These are phyloP conservation scores for Limnanthes douglasii DNA, from an alignment of 345 rosid genomes.

Conservation along the genomic window DNA sequence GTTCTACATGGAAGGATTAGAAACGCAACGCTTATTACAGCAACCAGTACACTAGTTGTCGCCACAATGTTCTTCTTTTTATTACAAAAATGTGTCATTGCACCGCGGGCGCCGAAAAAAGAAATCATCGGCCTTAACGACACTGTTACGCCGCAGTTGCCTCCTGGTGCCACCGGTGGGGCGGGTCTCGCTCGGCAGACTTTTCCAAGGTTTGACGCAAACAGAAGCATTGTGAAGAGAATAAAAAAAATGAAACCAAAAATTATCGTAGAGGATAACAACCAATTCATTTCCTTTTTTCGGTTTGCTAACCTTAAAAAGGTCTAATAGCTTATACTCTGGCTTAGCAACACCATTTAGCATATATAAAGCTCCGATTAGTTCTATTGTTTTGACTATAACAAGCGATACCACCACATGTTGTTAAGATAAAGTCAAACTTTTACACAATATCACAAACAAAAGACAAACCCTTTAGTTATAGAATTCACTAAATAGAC, in stretches of 20 bases:
- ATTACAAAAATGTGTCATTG: no score
- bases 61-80: no score
- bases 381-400: conserved; percentile 37
- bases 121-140: no score
- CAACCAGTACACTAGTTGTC: no score
- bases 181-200: no score
- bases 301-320: conserved; percentile 18
- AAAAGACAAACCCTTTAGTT: neutral
- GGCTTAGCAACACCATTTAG: conserved; percentile 34
- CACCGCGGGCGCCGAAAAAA: no score
- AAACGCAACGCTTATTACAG: no score
- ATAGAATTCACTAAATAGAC: no score
- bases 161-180: no score
- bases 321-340: conserved; percentile 18
- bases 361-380: conserved; percentile 31
- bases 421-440: conserved; percentile 4
- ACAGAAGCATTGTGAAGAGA: conserved; percentile 38
- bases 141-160: no score
- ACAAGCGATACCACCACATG: conserved; percentile 61
- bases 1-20: no score
- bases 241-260: conserved; percentile 38
- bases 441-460: neutral
- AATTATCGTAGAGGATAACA: conserved; percentile 52
- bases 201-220: no score
- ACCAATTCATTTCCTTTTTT: conserved; percentile 33